phyloP scores from a whole-genome alignment of 2,329 filamentous ascomycete species.

The Talaromyces verruculosus region DNA sequence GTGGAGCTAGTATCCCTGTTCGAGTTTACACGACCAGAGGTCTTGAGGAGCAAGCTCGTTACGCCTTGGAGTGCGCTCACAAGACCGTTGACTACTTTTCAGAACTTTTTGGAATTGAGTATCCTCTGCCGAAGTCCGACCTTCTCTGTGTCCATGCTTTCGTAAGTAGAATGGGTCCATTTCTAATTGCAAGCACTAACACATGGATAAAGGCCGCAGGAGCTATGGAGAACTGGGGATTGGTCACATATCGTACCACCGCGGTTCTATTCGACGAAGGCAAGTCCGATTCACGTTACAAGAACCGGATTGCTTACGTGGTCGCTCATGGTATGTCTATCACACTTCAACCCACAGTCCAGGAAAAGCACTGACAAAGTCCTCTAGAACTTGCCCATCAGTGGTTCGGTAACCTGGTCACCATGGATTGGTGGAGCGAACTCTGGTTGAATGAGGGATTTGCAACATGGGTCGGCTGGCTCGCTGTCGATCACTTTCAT shows the following conservation, averaged over 20 bases:
- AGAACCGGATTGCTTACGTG: slow-evolving; percentile 92
- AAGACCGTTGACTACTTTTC: slow-evolving; percentile 97
- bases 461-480: slow-evolving; percentile 97
- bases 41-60: slow-evolving; percentile 87
- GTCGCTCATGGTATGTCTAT: slow-evolving; percentile 69
- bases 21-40: slow-evolving; percentile 94
- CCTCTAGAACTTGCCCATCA: slow-evolving; percentile 79
- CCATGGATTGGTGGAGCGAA: slow-evolving; percentile 96
- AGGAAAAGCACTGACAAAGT: slow-evolving; percentile 15
- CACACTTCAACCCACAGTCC: neutral
- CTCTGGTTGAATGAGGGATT: slow-evolving; percentile 96
- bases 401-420: slow-evolving; percentile 94
- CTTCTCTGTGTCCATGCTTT: slow-evolving; percentile 92
- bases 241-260: slow-evolving; percentile 94
- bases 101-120: slow-evolving; percentile 87
- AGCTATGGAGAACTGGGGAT: slow-evolving; percentile 95
- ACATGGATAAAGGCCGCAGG: slow-evolving; percentile 50
- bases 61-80: slow-evolving; percentile 85
- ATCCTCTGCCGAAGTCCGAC: slow-evolving; percentile 89
- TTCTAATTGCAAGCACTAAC: slow-evolving; percentile 41
- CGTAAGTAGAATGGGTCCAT: slow-evolving; percentile 51
- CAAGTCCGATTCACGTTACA: slow-evolving; percentile 84
- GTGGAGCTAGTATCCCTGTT: slow-evolving; percentile 86
- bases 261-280: slow-evolving; percentile 95
- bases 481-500: slow-evolving; percentile 85